Evolutionary conservation across 192 early-diverging fungal genomes (phyloP), one percentile per base, ranked within the genome.

Genomic region (Spizellomyces punctatus): DNA sequence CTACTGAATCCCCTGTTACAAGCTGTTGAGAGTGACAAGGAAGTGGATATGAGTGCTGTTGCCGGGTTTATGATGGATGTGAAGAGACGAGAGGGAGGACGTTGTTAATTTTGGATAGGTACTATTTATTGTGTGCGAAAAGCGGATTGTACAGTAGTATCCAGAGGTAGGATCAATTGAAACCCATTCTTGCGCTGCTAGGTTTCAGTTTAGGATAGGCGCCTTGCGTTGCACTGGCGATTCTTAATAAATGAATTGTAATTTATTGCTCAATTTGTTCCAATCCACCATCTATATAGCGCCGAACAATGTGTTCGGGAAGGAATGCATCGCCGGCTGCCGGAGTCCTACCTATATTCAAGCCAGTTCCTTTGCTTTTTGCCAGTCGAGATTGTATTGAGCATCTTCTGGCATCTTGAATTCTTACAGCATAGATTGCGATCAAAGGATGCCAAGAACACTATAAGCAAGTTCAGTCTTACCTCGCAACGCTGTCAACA

Each of bases 11-110:
- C 89, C 5, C 67, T 98, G 27, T 80, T 92, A 8, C 65, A 84
- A 36, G 96, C 94, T 2, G 90, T 96, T 7, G 93, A 96, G 62
- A 80, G 85, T 46, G 92, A 92, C 54, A 78, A 79, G 42, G 72
- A 72, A 14, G 46, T 76, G 52, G 79, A 79, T 65, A 56, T 74
- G 49, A 27, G 60, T 1, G 49, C 58, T 27, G 71, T 81, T 5
- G 73, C 66, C 10, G 72, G 50, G 9, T 82, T 82, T 49, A 79
- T 82, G 80, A 64, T 61, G 36, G 27, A 59, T 12, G 71, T 79
- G 2, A 78, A 69, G 48, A 17, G 69, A 46, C 48, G 45, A 10
- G 73, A 59, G 57, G 73, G 14, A n/a, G 60, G 60, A 56, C n/a
- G 27, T 36, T 36, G 27, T 36, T 36, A 36, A 36, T 36, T 2